Conservation (phyloP, 2,329 filamentous ascomycete genomes). For the Arachnopeziza araneosa region DNA sequence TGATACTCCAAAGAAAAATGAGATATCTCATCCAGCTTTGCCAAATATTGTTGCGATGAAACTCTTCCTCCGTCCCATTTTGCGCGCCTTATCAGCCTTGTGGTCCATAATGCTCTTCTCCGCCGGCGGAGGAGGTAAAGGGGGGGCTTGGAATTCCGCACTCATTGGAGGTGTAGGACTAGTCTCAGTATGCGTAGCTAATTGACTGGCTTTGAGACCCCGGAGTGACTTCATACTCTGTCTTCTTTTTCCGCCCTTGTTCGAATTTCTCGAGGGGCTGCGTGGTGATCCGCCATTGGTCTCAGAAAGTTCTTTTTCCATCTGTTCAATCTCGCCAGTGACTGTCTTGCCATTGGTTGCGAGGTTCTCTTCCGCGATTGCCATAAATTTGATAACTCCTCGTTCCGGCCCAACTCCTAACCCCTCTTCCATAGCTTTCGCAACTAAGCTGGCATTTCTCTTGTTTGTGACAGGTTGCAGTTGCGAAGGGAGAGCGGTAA, state of each 20-base stretch:
- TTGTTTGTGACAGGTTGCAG: slow-evolving; percentile 72
- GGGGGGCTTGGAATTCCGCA: slow-evolving; percentile 13
- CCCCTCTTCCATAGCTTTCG: slow-evolving; percentile 66
- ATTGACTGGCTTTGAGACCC: slow-evolving; percentile 17
- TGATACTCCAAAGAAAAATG: not conserved
- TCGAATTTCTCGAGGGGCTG: slow-evolving; percentile 14
- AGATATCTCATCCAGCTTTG: slow-evolving; percentile 8
- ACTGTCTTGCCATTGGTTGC: slow-evolving; percentile 68
- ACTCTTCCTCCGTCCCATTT: slow-evolving; percentile 39
- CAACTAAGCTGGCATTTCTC: slow-evolving; percentile 71
- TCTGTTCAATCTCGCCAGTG: slow-evolving; percentile 58
- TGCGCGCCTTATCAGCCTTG: slow-evolving; percentile 25
- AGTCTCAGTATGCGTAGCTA: slow-evolving; percentile 22
- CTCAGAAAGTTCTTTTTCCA: slow-evolving; percentile 19
- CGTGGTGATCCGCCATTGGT: slow-evolving; percentile 13
- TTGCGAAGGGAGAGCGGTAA: slow-evolving; percentile 64
- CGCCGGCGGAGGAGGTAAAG: slow-evolving; percentile 21
- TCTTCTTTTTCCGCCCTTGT: slow-evolving; percentile 25
- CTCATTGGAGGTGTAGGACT: slow-evolving; percentile 7
- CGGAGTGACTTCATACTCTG: slow-evolving; percentile 35
- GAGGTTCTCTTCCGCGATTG: slow-evolving; percentile 65
- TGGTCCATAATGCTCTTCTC: slow-evolving; percentile 17
- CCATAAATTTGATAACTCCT: slow-evolving; percentile 67
- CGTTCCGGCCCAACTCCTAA: slow-evolving; percentile 60
- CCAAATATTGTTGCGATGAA: slow-evolving; percentile 43